Evolutionary conservation across 805 yeast genomes (phyloP).

Genomic region (Saccharomycopsis guyanensis): DNA sequence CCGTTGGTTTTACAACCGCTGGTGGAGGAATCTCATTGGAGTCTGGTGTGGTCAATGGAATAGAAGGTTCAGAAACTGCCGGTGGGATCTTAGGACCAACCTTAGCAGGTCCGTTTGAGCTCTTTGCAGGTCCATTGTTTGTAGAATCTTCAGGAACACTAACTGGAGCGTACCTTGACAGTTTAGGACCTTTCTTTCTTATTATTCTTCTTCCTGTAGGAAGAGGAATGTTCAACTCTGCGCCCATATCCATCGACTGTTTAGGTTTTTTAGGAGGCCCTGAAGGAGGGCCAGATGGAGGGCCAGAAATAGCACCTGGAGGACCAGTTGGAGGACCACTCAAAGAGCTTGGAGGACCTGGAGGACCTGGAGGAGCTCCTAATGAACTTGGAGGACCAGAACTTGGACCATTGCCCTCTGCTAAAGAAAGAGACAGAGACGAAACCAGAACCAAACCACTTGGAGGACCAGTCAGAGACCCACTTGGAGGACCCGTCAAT

Average conservation of each 20-base stretch:
- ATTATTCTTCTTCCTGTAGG: not conserved
- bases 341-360: not conserved
- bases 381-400: not conserved
- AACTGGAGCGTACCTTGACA: conserved; percentile 13
- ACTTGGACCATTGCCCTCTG: not conserved
- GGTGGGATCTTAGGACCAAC: too few species aligned
- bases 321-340: not conserved
- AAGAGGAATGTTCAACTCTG: not conserved
- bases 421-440: too few species aligned
- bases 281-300: conserved; percentile 3
- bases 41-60: too few species aligned
- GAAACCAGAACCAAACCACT: too few species aligned
- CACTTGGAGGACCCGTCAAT: not conserved
- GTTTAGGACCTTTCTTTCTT: not conserved
- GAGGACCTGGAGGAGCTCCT: not conserved
- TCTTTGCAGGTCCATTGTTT: too few species aligned
- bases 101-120: too few species aligned
- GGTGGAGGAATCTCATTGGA: too few species aligned
- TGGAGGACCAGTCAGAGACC: not conserved
- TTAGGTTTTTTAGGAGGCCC: not conserved
- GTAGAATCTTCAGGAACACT: too few species aligned
- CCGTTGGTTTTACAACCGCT: too few species aligned
- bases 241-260: not conserved
- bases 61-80: too few species aligned
- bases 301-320: not conserved